A percentile compares a stretch with the other conserved stretches of the same genome.
Conservation (phyloP, 345 rosid species). For the Cardamine occulta region DNA sequence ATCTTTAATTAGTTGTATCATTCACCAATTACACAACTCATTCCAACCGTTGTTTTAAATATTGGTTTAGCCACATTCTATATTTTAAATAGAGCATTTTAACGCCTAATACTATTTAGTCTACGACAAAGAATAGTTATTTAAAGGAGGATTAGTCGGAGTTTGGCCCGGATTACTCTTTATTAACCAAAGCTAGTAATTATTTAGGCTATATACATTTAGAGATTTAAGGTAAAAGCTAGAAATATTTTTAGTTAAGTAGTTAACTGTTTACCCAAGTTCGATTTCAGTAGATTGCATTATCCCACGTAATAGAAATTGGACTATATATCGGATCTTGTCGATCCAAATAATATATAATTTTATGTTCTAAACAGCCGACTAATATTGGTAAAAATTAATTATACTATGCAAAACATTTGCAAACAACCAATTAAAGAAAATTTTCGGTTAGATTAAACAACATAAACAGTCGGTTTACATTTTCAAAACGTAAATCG, state of each 20-base stretch:
- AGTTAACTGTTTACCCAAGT: too few species aligned
- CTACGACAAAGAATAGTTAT: background rate
- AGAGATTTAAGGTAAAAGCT: too few species aligned
- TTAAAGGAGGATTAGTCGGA: background rate
- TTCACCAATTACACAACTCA: conserved; percentile 41
- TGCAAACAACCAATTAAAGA: too few species aligned
- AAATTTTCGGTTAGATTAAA: background rate
- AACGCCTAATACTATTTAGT: background rate
- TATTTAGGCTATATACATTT: too few species aligned
- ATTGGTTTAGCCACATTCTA: background rate
- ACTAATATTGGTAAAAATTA: background rate
- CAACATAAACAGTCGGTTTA: too few species aligned
- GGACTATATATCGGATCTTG: too few species aligned
- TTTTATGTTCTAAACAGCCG: background rate
- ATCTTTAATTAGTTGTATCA: conserved; percentile 31
- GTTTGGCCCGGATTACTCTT: background rate
- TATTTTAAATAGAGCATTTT: background rate
- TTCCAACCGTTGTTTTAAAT: conserved; percentile 26
- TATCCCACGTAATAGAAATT: too few species aligned
- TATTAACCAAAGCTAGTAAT: too few species aligned
- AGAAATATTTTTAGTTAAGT: too few species aligned
- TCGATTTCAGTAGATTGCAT: too few species aligned
- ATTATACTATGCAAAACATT: background rate
- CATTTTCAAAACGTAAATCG: too few species aligned
- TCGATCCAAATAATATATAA: too few species aligned